A percentile compares a stretch with the other conserved stretches of the same genome.
These are phyloP conservation scores for Haplographium delicatum DNA, from an alignment of 495 filamentous ascomycete species.

Conservation along the genomic window DNA sequence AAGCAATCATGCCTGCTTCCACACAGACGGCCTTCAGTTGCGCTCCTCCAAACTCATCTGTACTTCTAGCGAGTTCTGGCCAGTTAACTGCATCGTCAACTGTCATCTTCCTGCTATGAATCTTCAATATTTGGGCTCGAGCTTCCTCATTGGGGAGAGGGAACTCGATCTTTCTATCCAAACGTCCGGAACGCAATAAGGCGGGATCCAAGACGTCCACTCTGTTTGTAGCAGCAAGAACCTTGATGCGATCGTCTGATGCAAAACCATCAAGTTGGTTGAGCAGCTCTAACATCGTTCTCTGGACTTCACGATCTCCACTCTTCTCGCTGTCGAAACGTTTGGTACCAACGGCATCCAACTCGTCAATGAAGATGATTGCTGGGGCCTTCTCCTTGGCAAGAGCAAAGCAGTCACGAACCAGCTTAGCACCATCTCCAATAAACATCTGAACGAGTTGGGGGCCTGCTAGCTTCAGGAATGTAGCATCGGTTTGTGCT, in stretches of 20 bases:
- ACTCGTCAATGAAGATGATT: conserved; percentile 99
- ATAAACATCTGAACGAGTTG: conserved; percentile 99
- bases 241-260: conserved; percentile 98
- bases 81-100: conserved; percentile 93
- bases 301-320: conserved; percentile 95
- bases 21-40: conserved; percentile 98
- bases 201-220: conserved; percentile 97
- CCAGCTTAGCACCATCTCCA: conserved; percentile 95
- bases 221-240: conserved; percentile 95
- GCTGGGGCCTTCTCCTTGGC: conserved; percentile 98
- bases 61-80: conserved; percentile 89
- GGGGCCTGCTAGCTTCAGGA: conserved; percentile 96
- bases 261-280: conserved; percentile 99
- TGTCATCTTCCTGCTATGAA: conserved; percentile 98
- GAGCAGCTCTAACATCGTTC: conserved; percentile 97
- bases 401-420: conserved; percentile 93
- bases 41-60: conserved; percentile 98
- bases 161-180: conserved; percentile 99
- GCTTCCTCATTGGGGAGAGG: conserved; percentile 99
- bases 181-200: conserved; percentile 84
- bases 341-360: conserved; percentile 96
- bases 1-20: conserved; percentile 98
- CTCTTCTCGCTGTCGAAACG: conserved; percentile 99
- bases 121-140: conserved; percentile 92
- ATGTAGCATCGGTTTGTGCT: conserved; percentile 96